phyloP scores from a whole-genome alignment of 257 asterid genomes.

The Nicotiana tabacum region DNA sequence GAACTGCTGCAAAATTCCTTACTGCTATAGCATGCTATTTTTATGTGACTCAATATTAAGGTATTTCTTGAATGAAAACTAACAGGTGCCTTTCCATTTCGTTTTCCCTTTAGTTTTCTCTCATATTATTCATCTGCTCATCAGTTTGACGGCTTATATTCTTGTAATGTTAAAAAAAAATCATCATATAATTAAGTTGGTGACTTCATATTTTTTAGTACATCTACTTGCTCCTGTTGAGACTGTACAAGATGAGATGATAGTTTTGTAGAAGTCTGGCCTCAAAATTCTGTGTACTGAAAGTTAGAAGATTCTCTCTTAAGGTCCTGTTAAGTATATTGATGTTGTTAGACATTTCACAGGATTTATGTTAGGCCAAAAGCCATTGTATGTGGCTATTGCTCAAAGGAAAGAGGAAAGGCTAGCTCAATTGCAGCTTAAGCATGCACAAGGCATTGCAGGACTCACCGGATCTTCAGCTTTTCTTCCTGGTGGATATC shows the following conservation, averaged over 20 bases:
- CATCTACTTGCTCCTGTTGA: not conserved
- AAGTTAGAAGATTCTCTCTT: not conserved
- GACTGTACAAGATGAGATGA: not conserved
- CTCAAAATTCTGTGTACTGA: not conserved
- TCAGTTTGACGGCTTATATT: not conserved
- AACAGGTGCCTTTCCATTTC: not conserved
- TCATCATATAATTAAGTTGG: not conserved
- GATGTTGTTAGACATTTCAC: conserved; percentile 16
- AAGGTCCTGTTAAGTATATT: not conserved
- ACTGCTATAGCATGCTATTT: not conserved
- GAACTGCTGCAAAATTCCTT: not conserved
- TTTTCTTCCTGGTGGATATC: conserved; percentile 56
- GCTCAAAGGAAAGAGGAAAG: conserved; percentile 94
- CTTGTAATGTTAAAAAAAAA: not conserved
- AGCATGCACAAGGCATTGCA: conserved; percentile 49
- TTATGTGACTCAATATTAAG: not conserved
- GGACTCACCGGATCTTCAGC: conserved; percentile 53
- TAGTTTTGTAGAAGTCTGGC: not conserved
- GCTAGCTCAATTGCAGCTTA: conserved; percentile 53
- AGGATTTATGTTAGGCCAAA: conserved; percentile 65
- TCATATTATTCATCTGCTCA: not conserved
- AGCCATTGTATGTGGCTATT: conserved; percentile 70
- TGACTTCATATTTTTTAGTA: not conserved
- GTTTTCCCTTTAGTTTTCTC: not conserved
- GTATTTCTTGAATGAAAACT: not conserved